Base-by-base conservation (phyloP, 164 flowering plant genomes). In the Tetracentron sinense region DNA sequence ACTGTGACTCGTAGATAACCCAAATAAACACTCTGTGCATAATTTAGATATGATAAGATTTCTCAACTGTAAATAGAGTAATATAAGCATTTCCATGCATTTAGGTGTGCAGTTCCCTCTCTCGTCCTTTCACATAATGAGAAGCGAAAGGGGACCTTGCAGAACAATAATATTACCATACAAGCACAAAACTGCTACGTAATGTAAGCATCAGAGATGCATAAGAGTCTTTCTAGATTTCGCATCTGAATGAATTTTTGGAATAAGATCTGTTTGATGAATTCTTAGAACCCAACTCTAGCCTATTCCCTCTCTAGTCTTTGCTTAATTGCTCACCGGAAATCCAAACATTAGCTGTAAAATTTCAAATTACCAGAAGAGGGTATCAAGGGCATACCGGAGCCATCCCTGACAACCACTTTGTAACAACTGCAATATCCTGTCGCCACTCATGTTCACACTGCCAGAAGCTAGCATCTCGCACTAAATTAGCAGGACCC, bases 391-490 rank as follows among this genome's bases (percentile, higher is more conserved):
- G 19, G 26, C 85, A 70, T 81, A 95, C 99, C 75, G 87, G 86
- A 71, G 97, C 85, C 44, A 77, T 82, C 69, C 97, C 99, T 46
- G 97, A 82, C 28, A 95, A 77, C 99, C 99, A 95, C 74, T 92
- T 90, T 35, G 97, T 92, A 64, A 85, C 92, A 69, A 95, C 99
- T 56, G 97, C 97, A 76, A 92, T 85, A 79, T 92, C 99, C 75
- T 95, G 99, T 14, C 92, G 85, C 97, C 97, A 95, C 70, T 95
- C 94, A 81, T 95, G 82, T 68, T 95, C 99, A 50, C 80, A 85
- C 72, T 87, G 92, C 99, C 99, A 95, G 75, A 88, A 80, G 74
- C 85, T 88, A 67, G 91, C 90, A 82, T 88, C 97, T 69, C 80
- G 81, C 16, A 88, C 97, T 35, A 92, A 77, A 81, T 88, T 84